A percentile compares a stretch with the other conserved stretches of the same genome.
Evolutionary conservation across 768 basidiomycete species (phyloP).

Genomic region (Amanita pallidorosea): DNA sequence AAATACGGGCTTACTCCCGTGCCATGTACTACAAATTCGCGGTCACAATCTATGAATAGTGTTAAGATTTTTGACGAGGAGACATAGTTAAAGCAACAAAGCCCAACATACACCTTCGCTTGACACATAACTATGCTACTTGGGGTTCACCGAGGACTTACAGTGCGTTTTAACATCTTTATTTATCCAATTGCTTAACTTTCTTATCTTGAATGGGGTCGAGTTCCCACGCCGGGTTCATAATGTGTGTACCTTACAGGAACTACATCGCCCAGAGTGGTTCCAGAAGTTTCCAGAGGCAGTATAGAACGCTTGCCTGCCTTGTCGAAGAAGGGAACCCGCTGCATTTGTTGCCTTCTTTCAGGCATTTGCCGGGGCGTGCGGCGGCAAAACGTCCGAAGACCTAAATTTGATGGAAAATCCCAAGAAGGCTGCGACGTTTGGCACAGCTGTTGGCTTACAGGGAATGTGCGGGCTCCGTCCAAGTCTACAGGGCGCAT

Average conservation of each 20-base stretch:
- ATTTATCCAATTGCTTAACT: neutral
- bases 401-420: neutral
- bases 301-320: neutral
- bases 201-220: neutral
- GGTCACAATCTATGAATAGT: neutral
- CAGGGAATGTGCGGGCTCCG: neutral
- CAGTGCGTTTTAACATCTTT: neutral
- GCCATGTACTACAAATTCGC: neutral
- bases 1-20: neutral
- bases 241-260: too few species aligned
- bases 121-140: neutral
- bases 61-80: neutral
- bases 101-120: neutral
- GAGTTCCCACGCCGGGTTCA: neutral
- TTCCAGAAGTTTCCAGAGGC: neutral
- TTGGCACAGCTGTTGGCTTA: neutral
- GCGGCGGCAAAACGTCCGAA: neutral
- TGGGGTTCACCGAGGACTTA: slow-evolving; percentile 6
- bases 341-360: neutral
- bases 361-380: neutral
- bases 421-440: neutral
- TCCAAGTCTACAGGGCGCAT: neutral
- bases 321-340: neutral
- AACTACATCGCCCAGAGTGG: neutral
- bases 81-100: neutral